Conservation (phyloP, 768 basidiomycete species). For the Rhodotorula graminis region DNA sequence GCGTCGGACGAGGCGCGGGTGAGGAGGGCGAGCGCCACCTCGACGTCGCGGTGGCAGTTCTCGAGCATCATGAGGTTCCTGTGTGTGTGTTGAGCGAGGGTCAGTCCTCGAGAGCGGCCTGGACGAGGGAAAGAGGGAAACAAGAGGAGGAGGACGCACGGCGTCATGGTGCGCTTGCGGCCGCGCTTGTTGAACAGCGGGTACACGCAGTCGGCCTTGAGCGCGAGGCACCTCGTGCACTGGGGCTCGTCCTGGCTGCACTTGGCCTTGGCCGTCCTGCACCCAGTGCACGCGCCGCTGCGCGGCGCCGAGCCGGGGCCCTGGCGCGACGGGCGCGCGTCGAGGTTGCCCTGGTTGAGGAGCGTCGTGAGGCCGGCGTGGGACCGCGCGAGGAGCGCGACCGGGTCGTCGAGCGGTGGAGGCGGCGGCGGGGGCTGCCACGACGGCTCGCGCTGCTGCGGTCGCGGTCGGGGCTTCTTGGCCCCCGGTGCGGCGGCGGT, state of each 20-base stretch:
- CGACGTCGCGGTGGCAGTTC: conserved; percentile 24
- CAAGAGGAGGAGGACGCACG: conserved; percentile 1
- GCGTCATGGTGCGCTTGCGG: conserved; percentile 23
- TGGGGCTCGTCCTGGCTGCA: conserved; percentile 19
- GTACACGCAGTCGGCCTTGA: conserved; percentile 2
- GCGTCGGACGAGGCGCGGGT: not conserved
- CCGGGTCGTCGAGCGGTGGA: conserved; percentile 18
- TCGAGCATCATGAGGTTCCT: conserved; percentile 24
- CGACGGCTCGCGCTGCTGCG: not conserved
- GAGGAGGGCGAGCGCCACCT: conserved; percentile 20
- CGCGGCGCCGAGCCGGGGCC: not conserved
- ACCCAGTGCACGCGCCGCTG: conserved; percentile 17
- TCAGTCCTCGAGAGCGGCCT: too few relatives aligned
- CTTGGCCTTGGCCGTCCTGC: conserved; percentile 18
- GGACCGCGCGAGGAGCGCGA: conserved; percentile 19
- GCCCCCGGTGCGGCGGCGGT: too few relatives aligned
- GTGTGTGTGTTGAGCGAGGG: not conserved
- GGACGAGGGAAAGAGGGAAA: too few relatives aligned
- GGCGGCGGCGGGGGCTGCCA: conserved; percentile 20
- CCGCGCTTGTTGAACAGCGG: conserved; percentile 17
- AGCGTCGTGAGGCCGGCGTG: conserved; percentile 4
- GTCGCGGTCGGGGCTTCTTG: not conserved
- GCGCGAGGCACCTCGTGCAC: conserved; percentile 3
- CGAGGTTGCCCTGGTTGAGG: conserved; percentile 20
- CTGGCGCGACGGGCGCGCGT: conserved; percentile 24